Base-by-base conservation (phyloP, 129 eudicot species). In the Kitagawia praeruptora region DNA sequence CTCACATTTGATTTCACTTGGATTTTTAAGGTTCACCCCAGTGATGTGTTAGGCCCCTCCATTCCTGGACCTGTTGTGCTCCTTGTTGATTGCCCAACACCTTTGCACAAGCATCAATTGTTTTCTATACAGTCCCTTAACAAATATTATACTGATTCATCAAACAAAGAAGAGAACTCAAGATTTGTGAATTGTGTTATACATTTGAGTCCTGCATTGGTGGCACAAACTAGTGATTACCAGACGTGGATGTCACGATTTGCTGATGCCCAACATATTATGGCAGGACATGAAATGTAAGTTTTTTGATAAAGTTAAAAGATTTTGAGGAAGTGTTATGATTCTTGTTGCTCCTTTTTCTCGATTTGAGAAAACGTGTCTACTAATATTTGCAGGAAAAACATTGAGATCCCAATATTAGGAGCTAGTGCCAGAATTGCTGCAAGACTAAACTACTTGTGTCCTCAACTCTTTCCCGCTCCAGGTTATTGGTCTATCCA, bases 381-480 rank as follows among this genome's bases (percentile, higher is more conserved):
- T 39, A 38, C 19, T 80, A n/a, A n/a, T 70, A 28, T 74, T 11
- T 78, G 66, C 85, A 94, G 98, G 92, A 94, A 83, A 83, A 94
- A 94, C 80, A 81, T 88, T 14, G 93, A 92, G 85, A 80, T 94
- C 69, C 97, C 98, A 21, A 82, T 94, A 83, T 64, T 94, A 76
- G 85, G 89, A 77, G 73, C 96, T 28, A 94, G 98, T 86, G 96
- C 98, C 13, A 87, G 91, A 85, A 78, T 90, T 72, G 87, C 96
- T 49, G 90, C 97, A 40, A 82, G 92, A 11, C 92, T 92, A 53
- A 94, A 94, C 82, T 92, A 92, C 84, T 41, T 91, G 71, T 91
- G 97, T 80, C 97, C 98, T 74, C 96, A 88, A 83, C 89, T 94
- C 83, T 94, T 94, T 75, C 98, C 98, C 2, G 92, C 97, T 82